Percentiles rank a stretch among this genome's conserved stretches.
Evolutionary conservation across 1,284 basidiomycete species (phyloP).

Genomic region (Inonotus hispidus): DNA sequence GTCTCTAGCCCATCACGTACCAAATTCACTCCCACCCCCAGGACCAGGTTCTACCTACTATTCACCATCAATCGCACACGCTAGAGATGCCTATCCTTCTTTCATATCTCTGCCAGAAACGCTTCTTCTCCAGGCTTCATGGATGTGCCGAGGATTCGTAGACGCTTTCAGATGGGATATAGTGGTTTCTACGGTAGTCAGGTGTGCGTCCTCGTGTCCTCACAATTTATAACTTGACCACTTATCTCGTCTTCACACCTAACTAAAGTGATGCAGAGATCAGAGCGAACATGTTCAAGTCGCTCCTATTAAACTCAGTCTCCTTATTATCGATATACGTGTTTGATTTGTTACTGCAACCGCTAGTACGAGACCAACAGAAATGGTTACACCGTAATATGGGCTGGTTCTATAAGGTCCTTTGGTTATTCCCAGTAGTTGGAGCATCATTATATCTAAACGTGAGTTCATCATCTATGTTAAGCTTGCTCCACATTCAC

Average conservation of each 20-base stretch:
- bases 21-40: background rate
- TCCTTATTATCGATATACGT: slow-evolving; percentile 66
- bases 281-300: slow-evolving; percentile 66
- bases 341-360: slow-evolving; percentile 66
- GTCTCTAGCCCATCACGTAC: too few relatives aligned
- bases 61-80: background rate
- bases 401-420: slow-evolving; percentile 64
- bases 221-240: slow-evolving; percentile 5
- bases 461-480: slow-evolving; percentile 38
- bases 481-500: background rate
- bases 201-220: slow-evolving; percentile 29
- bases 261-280: slow-evolving; percentile 62
- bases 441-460: slow-evolving; percentile 71
- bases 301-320: slow-evolving; percentile 60
- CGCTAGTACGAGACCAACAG: slow-evolving; percentile 56
- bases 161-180: slow-evolving; percentile 71
- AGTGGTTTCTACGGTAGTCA: slow-evolving; percentile 48
- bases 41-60: background rate
- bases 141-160: slow-evolving; percentile 52
- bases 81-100: slow-evolving; percentile 4
- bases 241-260: slow-evolving; percentile 2
- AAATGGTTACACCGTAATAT: slow-evolving; percentile 67
- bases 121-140: slow-evolving; percentile 50
- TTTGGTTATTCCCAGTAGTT: slow-evolving; percentile 74
- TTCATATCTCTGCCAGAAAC: slow-evolving; percentile 52